Percentiles rank a stretch among this genome's conserved stretches.
Evolutionary conservation across 495 filamentous ascomycete species (phyloP).

Genomic region (Hypoxylon fuscum): DNA sequence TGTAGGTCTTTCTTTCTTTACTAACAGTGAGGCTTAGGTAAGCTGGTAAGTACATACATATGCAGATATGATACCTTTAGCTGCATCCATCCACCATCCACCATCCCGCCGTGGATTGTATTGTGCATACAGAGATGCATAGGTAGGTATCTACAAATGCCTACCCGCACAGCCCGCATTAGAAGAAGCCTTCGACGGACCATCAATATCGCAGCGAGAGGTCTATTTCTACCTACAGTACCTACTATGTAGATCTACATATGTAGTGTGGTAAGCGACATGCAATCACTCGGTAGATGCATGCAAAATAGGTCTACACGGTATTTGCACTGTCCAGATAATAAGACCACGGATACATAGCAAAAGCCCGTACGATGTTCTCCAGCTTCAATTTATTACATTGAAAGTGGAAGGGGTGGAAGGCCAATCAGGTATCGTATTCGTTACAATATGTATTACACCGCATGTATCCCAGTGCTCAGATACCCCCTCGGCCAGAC

Average conservation of each 20-base stretch:
- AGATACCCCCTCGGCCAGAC: constrained; percentile 2
- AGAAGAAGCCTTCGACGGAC: no score
- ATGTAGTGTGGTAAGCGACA: constrained; percentile 26
- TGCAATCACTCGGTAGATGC: constrained; percentile 4
- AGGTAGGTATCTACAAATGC: no score
- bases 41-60: no score
- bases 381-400: not conserved
- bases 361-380: not conserved
- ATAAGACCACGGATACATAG: no score
- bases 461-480: constrained; percentile 3
- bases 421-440: constrained; percentile 17
- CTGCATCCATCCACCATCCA: no score
- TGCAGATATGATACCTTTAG: no score
- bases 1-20: not conserved
- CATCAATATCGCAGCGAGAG: no score
- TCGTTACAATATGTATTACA: constrained; percentile 19
- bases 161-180: no score
- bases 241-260: not conserved
- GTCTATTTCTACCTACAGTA: no score
- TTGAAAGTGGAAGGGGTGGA: not conserved
- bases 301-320: not conserved
- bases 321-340: not conserved
- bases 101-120: no score
- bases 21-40: no score
- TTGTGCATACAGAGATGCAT: no score